A percentile compares a stretch with the other conserved stretches of the same genome.
phyloP scores from a whole-genome alignment of 352 stramenopile species.

The Globisporangium spiculum region DNA sequence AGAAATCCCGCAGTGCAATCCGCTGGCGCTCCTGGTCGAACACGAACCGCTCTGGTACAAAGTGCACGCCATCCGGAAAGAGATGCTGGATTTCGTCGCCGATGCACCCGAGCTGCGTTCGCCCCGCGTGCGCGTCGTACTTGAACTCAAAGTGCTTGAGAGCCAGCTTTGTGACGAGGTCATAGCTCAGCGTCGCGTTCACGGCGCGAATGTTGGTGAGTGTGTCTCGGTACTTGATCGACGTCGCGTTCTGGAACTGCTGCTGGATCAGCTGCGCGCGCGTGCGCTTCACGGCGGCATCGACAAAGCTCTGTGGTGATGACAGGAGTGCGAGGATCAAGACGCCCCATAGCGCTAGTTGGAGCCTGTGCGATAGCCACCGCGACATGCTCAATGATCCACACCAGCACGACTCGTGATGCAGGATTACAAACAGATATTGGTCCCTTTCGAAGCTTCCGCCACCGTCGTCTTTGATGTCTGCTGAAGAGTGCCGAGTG shows the following conservation, averaged over 20 bases:
- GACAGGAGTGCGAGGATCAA: neutral
- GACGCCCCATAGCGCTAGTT: neutral
- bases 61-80: conserved; percentile 70
- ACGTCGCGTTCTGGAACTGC: conserved; percentile 11
- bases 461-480: neutral
- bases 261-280: conserved; percentile 15
- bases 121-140: conserved; percentile 68
- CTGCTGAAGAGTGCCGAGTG: too few relatives aligned
- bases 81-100: conserved; percentile 53
- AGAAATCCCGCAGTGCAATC: conserved; percentile 79
- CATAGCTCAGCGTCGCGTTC: conserved; percentile 46
- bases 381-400: neutral
- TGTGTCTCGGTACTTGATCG: conserved; percentile 39
- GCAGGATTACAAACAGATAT: neutral
- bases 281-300: conserved; percentile 14
- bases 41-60: conserved; percentile 56
- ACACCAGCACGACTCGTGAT: neutral
- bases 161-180: conserved; percentile 44
- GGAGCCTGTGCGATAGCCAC: neutral
- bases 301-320: neutral
- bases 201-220: conserved; percentile 39
- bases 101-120: conserved; percentile 64
- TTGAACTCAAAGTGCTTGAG: conserved; percentile 79
- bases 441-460: neutral
- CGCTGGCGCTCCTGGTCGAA: conserved; percentile 43